Evolutionary conservation across 768 basidiomycete species (phyloP).

Genomic region (Collybiopsis confluens): DNA sequence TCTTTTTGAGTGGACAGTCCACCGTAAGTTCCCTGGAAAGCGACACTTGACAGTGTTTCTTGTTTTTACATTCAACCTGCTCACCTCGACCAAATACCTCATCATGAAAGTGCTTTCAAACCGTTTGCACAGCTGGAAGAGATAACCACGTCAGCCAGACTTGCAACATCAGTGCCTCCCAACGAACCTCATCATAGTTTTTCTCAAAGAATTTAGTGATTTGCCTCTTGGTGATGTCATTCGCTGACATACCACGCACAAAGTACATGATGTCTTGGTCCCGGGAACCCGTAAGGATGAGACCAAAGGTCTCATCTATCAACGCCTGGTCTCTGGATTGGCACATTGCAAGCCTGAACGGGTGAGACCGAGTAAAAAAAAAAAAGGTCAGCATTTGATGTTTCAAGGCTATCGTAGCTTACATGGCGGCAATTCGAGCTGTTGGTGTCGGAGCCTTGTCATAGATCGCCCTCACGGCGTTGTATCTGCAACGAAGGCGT

Average conservation of each 20-base stretch:
- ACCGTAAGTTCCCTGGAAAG: conserved; percentile 4
- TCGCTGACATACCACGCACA: conserved; percentile 37
- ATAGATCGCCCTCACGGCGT: conserved; percentile 64
- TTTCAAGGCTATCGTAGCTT: conserved; percentile 29
- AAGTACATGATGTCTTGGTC: conserved; percentile 44
- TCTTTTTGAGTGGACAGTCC: conserved; percentile 9
- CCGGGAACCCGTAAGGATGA: conserved; percentile 32
- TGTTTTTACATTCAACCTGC: neutral
- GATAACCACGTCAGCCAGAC: neutral
- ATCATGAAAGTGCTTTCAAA: conserved; percentile 11
- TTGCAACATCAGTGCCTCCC: no score
- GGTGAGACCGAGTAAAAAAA: neutral
- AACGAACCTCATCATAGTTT: conserved; percentile 39
- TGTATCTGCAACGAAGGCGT: conserved; percentile 50
- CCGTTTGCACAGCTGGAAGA: conserved; percentile 4
- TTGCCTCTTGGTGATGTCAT: conserved; percentile 37
- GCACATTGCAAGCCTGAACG: conserved; percentile 46
- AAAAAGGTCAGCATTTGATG: neutral
- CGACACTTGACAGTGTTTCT: neutral
- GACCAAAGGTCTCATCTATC: conserved; percentile 41
- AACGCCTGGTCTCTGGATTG: conserved; percentile 37
- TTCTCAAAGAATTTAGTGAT: conserved; percentile 45
- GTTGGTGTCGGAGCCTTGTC: conserved; percentile 73
- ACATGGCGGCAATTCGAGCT: conserved; percentile 69
- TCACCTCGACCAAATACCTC: conserved; percentile 9